A percentile compares a stretch with the other conserved stretches of the same genome.
These are phyloP conservation scores for Croton setiger DNA, from an alignment of 441 rosid genomes.

Conservation along the genomic window DNA sequence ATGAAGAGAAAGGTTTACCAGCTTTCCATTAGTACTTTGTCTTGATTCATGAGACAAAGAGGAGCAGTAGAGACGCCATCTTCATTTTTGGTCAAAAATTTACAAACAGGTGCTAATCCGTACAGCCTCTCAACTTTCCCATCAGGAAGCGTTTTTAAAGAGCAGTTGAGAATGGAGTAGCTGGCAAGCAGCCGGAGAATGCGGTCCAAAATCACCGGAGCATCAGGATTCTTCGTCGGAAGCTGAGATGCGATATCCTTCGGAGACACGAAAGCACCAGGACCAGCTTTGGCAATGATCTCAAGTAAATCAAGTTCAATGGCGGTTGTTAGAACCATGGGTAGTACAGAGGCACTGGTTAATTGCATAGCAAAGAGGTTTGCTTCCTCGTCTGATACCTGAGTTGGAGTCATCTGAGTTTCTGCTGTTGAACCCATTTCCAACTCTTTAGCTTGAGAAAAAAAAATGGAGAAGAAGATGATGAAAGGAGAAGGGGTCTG, in stretches of 20 bases:
- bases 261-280: not conserved
- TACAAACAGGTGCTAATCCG: constrained; percentile 47
- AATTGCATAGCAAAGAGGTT: constrained; percentile 24
- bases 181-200: constrained; percentile 52
- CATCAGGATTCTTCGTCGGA: constrained; percentile 51
- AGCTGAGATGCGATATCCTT: constrained; percentile 42
- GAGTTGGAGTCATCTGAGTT: too few species aligned
- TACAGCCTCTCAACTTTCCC: constrained; percentile 48
- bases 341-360: constrained; percentile 47
- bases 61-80: constrained; percentile 46
- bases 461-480: too few species aligned
- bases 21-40: constrained; percentile 63
- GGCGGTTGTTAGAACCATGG: constrained; percentile 60
- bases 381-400: too few species aligned
- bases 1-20: constrained; percentile 33
- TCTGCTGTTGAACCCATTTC: too few species aligned
- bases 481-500: too few species aligned
- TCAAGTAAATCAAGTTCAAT: constrained; percentile 60
- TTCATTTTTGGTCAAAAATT: constrained; percentile 45
- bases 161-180: constrained; percentile 47
- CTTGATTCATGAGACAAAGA: constrained; percentile 51
- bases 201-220: constrained; percentile 53
- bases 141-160: constrained; percentile 26
- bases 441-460: too few species aligned
- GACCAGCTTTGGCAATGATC: constrained; percentile 33